Evolutionary conservation across 768 basidiomycete species (phyloP), one percentile per base, ranked within the genome.

Genomic region (Auriscalpium microsporum): DNA sequence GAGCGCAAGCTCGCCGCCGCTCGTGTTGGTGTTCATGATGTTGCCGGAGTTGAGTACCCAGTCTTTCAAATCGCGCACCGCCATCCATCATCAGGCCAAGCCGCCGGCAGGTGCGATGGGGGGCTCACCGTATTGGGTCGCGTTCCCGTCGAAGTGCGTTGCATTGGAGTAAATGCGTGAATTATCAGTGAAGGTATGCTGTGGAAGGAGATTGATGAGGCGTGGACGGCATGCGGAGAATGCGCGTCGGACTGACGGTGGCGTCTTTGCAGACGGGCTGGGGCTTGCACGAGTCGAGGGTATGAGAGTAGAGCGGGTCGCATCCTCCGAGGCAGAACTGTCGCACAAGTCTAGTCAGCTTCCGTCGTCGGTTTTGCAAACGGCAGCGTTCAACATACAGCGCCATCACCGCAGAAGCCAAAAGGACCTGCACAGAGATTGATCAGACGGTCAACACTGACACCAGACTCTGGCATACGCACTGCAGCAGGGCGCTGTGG

Each of bases 271-370:
- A 94, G 42, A 91, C 66, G 0, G 91, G 90, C 46, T 76, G 78
- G 1, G 89, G 87, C 48, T 65, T 69, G 71, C 89, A 94, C 0
- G 90, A 89, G 56, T 71, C 70, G 40, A 86, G 69, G 3, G 77
- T 66, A 63, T 82, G 63, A 7, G 90, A 93, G 45, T 74, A 70
- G 34, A 90, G 74, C 17, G 91, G 89, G 64, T 93, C 82, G 72
- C 91, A 94, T n/a, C 91, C 91, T 48, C 87, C 88, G 36, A 90
- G 73, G 65, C 90, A 92, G 67, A 83, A 92, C 83, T 89, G 61
- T 17, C 28, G 28, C 4, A 21, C 21, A 21, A 4, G 28, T 7
- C 28, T 28, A 28, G 28, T 65, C 53, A 66, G 61, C 52, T 51
- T 33, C 36, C 35, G 21, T 28, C 46, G 40, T 42, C 38, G 37